Conservation (phyloP, 2,329 filamentous ascomycete species). For the Fusarium pininemorale region DNA sequence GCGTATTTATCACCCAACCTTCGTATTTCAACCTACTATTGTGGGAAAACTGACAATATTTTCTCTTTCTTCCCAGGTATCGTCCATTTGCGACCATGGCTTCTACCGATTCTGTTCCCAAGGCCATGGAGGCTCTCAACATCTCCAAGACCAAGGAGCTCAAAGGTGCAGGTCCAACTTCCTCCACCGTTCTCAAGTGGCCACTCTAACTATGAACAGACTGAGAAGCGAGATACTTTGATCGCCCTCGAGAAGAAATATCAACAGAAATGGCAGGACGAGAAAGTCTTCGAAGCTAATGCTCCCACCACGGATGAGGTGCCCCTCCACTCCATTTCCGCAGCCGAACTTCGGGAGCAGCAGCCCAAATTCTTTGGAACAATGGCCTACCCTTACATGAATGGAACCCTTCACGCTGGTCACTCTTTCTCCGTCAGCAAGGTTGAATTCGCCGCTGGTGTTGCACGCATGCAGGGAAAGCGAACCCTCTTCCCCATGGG, state of each 20-base stretch:
- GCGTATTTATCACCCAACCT: conserved; percentile 1
- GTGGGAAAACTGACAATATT: conserved; percentile 5
- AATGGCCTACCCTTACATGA: conserved; percentile 73
- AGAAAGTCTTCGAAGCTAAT: conserved; percentile 80
- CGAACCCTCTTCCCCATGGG: conserved; percentile 88
- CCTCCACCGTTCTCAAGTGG: not conserved
- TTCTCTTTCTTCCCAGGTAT: conserved; percentile 20
- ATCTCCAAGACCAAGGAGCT: conserved; percentile 70
- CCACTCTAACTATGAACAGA: conserved; percentile 58
- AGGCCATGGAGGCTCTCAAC: conserved; percentile 61
- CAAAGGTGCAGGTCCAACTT: conserved; percentile 58
- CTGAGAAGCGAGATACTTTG: conserved; percentile 86
- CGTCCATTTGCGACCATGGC: conserved; percentile 54
- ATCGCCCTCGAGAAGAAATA: conserved; percentile 91
- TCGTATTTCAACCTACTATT: not conserved
- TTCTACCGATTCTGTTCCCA: conserved; percentile 50
- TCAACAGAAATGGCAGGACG: conserved; percentile 70
- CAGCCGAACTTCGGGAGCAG: conserved; percentile 79
- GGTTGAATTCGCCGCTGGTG: conserved; percentile 89
- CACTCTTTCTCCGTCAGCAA: conserved; percentile 94
- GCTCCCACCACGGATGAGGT: conserved; percentile 83
- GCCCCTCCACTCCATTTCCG: conserved; percentile 76
- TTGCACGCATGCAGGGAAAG: conserved; percentile 90
- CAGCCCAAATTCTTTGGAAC: conserved; percentile 89
- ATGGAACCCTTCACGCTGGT: conserved; percentile 87